phyloP scores from a whole-genome alignment of 768 basidiomycete genomes.

The Pleurotus cornucopiae region DNA sequence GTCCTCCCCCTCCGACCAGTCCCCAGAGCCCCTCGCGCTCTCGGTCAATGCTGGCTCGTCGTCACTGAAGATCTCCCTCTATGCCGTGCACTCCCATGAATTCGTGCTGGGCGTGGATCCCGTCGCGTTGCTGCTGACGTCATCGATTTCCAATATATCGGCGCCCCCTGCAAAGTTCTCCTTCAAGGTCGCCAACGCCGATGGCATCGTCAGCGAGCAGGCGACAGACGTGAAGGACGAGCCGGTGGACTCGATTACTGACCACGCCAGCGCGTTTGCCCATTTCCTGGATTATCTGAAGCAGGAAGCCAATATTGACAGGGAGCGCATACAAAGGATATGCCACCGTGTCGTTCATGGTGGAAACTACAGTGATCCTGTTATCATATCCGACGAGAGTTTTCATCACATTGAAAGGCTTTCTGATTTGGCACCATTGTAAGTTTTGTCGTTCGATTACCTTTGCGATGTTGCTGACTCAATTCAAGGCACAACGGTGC shows the following conservation, averaged over 20 bases:
- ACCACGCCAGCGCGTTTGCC: constrained; percentile 61
- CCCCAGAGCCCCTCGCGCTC: constrained; percentile 40
- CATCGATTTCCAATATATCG: constrained; percentile 55
- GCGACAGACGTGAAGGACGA: constrained; percentile 35
- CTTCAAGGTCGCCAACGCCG: constrained; percentile 25
- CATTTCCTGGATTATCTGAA: constrained; percentile 52
- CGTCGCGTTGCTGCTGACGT: constrained; percentile 42
- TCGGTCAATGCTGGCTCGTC: constrained; percentile 81
- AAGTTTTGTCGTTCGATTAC: constrained; percentile 23
- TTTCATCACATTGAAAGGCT: constrained; percentile 71
- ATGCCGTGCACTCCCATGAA: constrained; percentile 24
- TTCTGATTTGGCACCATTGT: constrained; percentile 79
- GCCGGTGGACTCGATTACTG: constrained; percentile 32
- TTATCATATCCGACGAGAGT: constrained; percentile 62
- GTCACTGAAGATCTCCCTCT: constrained; percentile 81
- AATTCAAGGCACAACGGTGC: constrained; percentile 53
- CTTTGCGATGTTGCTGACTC: neutral
- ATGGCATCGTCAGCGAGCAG: constrained; percentile 6
- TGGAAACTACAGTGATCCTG: constrained; percentile 69
- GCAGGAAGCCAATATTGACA: constrained; percentile 36
- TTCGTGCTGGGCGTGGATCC: constrained; percentile 19
- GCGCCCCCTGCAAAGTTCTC: constrained; percentile 50
- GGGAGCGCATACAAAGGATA: constrained; percentile 43
- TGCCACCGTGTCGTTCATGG: constrained; percentile 88
- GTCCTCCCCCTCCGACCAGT: neutral